Base-by-base conservation (phyloP, 2,329 filamentous ascomycete genomes). In the Phialocephala sp. region DNA sequence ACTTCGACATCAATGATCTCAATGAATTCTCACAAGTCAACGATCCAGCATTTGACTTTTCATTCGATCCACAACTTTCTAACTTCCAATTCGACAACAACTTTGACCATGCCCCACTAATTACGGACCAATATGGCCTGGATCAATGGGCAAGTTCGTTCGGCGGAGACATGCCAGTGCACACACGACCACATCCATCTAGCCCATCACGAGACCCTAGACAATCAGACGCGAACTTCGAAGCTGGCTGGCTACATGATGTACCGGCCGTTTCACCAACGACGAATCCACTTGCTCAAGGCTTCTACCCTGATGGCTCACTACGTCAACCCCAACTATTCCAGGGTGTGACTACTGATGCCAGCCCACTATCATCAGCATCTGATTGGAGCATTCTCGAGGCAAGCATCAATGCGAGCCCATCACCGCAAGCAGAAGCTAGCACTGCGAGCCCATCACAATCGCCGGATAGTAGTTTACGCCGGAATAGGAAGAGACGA, bases 1-100 rank as follows among this genome's bases (percentile, higher is more conserved):
- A 72, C 41, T 74, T 72, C 52, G 71, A 74, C 50, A 70, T 72
- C 52, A 67, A 66, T 57, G 66, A 65, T 50, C 56, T 67, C 50
- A 59, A 37, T 54, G 60, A 60, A 12, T 63, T 65, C 54, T n/a
- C 64, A 18, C 27, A 47, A 27, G 37, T 56, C 37, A 59, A 61
- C 12, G 57, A 60, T 32, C n/a, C 45, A 47, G 54, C 59, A n/a
- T 69, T 69, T 59, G 67, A 70, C 41, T 68, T 67, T 54, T 63
- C 70, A n/a, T 69, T 66, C 60, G 36, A 64, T 56, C 64, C 68
- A 59, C 66, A 64, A 41, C 56, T 45, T 24, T 67, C 66, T 18
- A 54, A 60, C 62, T 58, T 55, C 18, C 54, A 63, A 60, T 60
- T n/a, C 32, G 55, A 36, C 24, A 54, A 54, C 24, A 54, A 54